phyloP scores from a whole-genome alignment of 208 protist species.

The Eutreptiella sp. region DNA sequence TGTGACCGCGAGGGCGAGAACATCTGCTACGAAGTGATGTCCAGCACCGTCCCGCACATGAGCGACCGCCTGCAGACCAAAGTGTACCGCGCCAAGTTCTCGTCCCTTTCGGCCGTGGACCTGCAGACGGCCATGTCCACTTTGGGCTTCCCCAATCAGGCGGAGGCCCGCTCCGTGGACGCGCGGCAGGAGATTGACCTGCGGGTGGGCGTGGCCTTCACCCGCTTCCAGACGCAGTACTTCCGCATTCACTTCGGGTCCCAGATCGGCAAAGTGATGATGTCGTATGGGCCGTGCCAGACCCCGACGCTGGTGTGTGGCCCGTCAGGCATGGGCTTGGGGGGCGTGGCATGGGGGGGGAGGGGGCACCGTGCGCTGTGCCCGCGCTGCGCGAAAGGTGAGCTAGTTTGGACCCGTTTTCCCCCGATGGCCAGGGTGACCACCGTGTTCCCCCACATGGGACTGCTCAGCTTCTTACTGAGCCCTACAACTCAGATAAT shows the following conservation, averaged over 20 bases:
- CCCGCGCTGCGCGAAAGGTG: too few species aligned
- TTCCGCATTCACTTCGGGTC: constrained; percentile 29
- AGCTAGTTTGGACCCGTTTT: too few species aligned
- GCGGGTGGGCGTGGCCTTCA: constrained; percentile 58
- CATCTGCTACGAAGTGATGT: constrained; percentile 66
- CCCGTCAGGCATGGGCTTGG: not conserved
- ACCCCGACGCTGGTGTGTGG: constrained; percentile 64
- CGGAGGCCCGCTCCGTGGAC: constrained; percentile 49
- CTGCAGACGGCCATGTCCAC: constrained; percentile 36
- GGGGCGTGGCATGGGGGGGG: too few species aligned
- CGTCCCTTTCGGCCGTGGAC: constrained; percentile 38
- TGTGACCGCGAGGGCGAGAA: constrained; percentile 72
- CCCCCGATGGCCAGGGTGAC: too few species aligned
- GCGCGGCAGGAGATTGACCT: constrained; percentile 59
- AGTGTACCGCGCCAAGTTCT: constrained; percentile 49
- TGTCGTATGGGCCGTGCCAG: constrained; percentile 61
- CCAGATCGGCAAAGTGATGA: constrained; percentile 11
- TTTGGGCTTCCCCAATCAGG: constrained; percentile 40
- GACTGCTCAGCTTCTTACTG: too few species aligned
- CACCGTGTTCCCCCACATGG: too few species aligned
- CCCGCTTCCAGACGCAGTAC: constrained; percentile 39
- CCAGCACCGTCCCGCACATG: constrained; percentile 4
- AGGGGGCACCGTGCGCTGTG: too few species aligned
- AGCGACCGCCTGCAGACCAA: constrained; percentile 1
- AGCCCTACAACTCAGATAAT: too few species aligned